These are phyloP conservation scores for Dioscorea zingiberensis DNA, from an alignment of 106 monocot species.

Conservation along the genomic window DNA sequence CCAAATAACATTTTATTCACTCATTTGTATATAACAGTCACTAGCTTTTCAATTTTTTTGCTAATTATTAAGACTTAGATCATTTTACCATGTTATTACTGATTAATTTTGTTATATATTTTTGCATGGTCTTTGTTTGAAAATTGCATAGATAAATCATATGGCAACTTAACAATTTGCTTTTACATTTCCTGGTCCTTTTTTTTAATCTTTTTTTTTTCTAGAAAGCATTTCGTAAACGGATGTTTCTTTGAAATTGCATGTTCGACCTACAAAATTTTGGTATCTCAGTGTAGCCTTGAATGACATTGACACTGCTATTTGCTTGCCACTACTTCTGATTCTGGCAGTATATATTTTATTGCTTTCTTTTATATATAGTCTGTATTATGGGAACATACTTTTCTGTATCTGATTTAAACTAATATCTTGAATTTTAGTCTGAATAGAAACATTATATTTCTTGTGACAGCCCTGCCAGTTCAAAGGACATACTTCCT, in stretches of 20 bases:
- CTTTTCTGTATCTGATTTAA: too few species aligned
- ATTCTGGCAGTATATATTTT: too few species aligned
- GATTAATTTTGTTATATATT: background rate
- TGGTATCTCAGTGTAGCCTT: background rate
- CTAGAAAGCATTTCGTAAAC: background rate
- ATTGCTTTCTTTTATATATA: too few species aligned
- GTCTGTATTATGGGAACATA: too few species aligned
- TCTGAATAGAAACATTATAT: background rate
- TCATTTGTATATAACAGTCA: too few species aligned
- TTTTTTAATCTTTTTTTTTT: background rate
- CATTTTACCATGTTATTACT: too few species aligned
- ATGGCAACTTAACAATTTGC: too few species aligned
- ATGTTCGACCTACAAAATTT: background rate
- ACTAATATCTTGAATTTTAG: too few species aligned
- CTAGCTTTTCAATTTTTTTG: too few species aligned
- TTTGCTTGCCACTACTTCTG: background rate
- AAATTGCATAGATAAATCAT: background rate
- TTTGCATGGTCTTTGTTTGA: background rate
- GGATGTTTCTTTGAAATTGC: background rate
- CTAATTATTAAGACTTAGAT: too few species aligned
- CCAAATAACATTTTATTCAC: too few species aligned
- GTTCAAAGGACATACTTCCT: slow-evolving; percentile 37
- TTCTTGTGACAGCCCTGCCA: slow-evolving; percentile 33
- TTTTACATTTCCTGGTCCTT: too few species aligned
- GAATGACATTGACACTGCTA: background rate